A percentile compares a stretch with the other conserved stretches of the same genome.
Conservation (phyloP, 78 protist genomes). For the Emiliania huxleyi region DNA sequence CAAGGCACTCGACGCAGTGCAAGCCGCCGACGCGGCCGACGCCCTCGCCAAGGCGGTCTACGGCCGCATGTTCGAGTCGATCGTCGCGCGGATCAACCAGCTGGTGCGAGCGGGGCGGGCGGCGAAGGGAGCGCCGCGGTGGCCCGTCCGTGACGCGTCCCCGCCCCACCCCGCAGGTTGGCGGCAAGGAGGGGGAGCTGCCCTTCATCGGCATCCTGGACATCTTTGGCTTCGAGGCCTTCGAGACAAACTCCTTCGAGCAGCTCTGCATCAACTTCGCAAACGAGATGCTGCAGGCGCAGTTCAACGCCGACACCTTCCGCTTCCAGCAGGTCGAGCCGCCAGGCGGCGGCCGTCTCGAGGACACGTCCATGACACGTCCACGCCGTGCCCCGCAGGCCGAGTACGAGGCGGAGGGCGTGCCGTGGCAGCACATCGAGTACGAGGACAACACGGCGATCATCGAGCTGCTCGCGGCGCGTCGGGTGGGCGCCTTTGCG, state of each 20-base stretch:
- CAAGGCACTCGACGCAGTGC: not conserved
- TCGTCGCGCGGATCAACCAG: slow-evolving; percentile 53
- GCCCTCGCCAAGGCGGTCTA: slow-evolving; percentile 81
- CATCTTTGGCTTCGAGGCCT: slow-evolving; percentile 84
- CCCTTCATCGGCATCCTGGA: slow-evolving; percentile 83
- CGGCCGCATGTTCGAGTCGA: slow-evolving; percentile 71
- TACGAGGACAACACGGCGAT: slow-evolving; percentile 21
- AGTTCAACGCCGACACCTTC: slow-evolving; percentile 84
- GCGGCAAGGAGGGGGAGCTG: not conserved
- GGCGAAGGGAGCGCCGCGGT: too few relatives aligned
- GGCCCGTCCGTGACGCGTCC: too few relatives aligned
- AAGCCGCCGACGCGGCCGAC: slow-evolving; percentile 73
- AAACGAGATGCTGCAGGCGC: slow-evolving; percentile 76
- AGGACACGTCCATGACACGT: too few relatives aligned
- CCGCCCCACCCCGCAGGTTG: too few relatives aligned
- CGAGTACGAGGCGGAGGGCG: slow-evolving; percentile 77
- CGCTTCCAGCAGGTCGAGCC: slow-evolving; percentile 63
- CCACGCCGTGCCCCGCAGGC: too few relatives aligned
- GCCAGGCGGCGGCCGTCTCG: too few relatives aligned
- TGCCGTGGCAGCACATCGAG: slow-evolving; percentile 54
- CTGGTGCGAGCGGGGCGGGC: not conserved
- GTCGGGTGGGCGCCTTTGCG: slow-evolving; percentile 17
- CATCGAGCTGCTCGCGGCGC: slow-evolving; percentile 20
- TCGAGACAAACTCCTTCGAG: slow-evolving; percentile 71
- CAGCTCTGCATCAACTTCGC: slow-evolving; percentile 84